A percentile compares a stretch with the other conserved stretches of the same genome.
phyloP scores from a whole-genome alignment of 805 yeast genomes.

The Candida xiaguanensis region DNA sequence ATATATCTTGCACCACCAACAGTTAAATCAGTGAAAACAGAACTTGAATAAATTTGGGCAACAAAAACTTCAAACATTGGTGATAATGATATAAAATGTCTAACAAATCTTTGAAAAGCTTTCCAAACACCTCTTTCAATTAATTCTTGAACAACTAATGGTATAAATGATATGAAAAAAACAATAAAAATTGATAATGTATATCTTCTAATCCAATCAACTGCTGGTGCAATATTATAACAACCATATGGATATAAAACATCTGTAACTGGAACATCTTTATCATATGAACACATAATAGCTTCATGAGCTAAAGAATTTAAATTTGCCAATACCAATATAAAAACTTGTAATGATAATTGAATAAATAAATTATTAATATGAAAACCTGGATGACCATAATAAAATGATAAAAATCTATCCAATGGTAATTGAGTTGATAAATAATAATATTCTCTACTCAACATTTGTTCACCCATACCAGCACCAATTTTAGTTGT shows the following conservation, averaged over 20 bases:
- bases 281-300: conserved; percentile 57
- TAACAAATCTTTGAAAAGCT: conserved; percentile 57
- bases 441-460: conserved; percentile 75
- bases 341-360: conserved; percentile 52
- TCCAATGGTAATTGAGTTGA: conserved; percentile 77
- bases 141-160: conserved; percentile 72
- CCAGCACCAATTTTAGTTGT: conserved; percentile 87
- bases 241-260: conserved; percentile 67
- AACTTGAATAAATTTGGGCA: conserved; percentile 70
- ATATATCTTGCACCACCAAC: conserved; percentile 81
- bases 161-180: conserved; percentile 70
- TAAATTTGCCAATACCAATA: conserved; percentile 60
- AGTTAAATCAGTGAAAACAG: conserved; percentile 62
- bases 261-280: conserved; percentile 57
- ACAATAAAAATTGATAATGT: conserved; percentile 71
- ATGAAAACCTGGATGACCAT: conserved; percentile 87
- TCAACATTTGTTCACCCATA: conserved; percentile 85
- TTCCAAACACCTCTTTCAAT: conserved; percentile 74
- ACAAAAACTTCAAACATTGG: conserved; percentile 79
- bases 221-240: conserved; percentile 63
- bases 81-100: conserved; percentile 68
- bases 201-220: conserved; percentile 71
- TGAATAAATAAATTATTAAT: conserved; percentile 73
- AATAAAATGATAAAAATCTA: conserved; percentile 73
- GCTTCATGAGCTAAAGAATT: conserved; percentile 62